These are phyloP conservation scores for Pseudogymnoascus sp. DNA, from an alignment of 2,329 filamentous ascomycete genomes.

Conservation along the genomic window DNA sequence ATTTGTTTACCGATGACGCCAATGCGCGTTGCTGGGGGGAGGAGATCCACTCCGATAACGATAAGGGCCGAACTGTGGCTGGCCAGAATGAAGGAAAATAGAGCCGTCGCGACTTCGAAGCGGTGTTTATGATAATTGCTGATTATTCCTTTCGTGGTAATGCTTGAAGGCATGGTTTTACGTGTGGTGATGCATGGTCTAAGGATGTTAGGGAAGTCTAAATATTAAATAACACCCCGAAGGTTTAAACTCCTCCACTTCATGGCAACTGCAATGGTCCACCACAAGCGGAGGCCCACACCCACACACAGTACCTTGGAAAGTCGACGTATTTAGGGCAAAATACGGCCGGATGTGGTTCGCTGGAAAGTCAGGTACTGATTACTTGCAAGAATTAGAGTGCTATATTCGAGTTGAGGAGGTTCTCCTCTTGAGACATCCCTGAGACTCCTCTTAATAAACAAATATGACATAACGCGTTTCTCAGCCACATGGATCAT, in stretches of 20 bases:
- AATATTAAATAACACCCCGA: background rate
- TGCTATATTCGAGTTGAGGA: background rate
- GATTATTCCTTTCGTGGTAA: background rate
- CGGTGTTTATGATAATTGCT: background rate
- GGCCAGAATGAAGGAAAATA: constrained; percentile 5
- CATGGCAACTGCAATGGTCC: constrained; percentile 5
- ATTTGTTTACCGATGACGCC: constrained; percentile 13
- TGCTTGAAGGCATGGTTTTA: constrained; percentile 4
- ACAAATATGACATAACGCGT: constrained; percentile 5
- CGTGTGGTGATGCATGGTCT: background rate
- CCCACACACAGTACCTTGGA: constrained; percentile 4
- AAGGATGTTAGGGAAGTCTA: background rate
- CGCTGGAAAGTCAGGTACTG: background rate
- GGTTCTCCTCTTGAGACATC: background rate
- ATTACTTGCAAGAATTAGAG: background rate
- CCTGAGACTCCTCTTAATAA: background rate
- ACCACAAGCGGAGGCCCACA: background rate
- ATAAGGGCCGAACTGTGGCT: constrained; percentile 7
- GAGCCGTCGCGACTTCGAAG: background rate
- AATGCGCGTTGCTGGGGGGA: constrained; percentile 12
- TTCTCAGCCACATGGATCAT: background rate
- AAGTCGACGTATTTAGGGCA: background rate
- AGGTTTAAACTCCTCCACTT: constrained; percentile 1
- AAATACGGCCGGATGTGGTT: background rate
- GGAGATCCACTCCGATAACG: constrained; percentile 7